These are phyloP conservation scores for Pyricularia grisea DNA, from an alignment of 2,329 filamentous ascomycete genomes.

Conservation along the genomic window DNA sequence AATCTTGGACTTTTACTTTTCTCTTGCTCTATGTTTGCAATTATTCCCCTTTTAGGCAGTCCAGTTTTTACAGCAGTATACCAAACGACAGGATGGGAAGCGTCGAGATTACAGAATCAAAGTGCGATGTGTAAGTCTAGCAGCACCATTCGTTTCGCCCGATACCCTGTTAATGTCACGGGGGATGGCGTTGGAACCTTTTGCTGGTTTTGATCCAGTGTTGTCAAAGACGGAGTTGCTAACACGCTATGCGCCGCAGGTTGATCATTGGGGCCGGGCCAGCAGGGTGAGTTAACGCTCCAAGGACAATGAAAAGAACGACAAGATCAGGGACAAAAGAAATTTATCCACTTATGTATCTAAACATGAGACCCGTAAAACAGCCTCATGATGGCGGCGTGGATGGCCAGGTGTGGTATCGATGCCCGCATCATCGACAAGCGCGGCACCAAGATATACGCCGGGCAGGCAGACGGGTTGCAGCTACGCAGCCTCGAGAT, in stretches of 20 bases:
- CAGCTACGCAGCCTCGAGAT: conserved; percentile 63
- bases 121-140: not conserved
- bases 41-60: not conserved
- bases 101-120: not conserved
- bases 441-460: conserved; percentile 25
- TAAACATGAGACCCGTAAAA: not conserved
- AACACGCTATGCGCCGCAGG: not conserved
- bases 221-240: not conserved
- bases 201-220: not conserved
- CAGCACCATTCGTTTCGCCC: not conserved
- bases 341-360: not conserved
- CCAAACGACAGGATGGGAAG: not conserved
- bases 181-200: not conserved
- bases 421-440: conserved; percentile 35
- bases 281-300: conserved; percentile 8
- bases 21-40: not conserved
- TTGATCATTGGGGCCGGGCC: conserved; percentile 18
- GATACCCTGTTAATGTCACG: too few relatives aligned
- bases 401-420: conserved; percentile 30
- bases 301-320: not conserved
- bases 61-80: not conserved
- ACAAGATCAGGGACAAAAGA: not conserved
- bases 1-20: not conserved
- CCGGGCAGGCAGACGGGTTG: conserved; percentile 34
- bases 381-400: conserved; percentile 30